Conservation (phyloP, 2,329 filamentous ascomycete genomes). For the Sporothrix inflata region DNA sequence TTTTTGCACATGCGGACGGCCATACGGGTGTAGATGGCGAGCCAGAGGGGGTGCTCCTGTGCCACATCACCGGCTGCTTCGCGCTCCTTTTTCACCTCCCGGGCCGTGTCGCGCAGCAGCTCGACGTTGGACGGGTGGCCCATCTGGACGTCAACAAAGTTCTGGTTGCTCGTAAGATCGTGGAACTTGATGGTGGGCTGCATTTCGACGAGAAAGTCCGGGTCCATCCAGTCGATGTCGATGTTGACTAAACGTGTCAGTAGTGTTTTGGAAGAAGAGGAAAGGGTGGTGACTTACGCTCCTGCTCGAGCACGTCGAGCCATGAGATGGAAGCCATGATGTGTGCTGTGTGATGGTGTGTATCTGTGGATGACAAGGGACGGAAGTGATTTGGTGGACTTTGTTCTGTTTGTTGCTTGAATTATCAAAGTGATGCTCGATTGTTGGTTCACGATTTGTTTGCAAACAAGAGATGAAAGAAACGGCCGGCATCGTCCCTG, state of each 20-base stretch:
- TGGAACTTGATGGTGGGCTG: conserved; percentile 46
- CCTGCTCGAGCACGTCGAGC: conserved; percentile 50
- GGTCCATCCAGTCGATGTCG: conserved; percentile 58
- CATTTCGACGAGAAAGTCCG: conserved; percentile 48
- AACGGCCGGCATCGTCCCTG: neutral
- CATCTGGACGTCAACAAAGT: conserved; percentile 53
- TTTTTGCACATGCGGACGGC: conserved; percentile 52
- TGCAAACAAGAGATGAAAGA: neutral
- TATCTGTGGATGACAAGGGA: neutral
- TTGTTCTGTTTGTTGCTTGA: neutral
- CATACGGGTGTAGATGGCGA: conserved; percentile 53
- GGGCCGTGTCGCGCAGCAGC: conserved; percentile 46
- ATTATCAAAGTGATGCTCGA: neutral
- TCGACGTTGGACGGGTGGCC: conserved; percentile 48
- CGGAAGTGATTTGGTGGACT: neutral
- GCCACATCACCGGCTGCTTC: neutral
- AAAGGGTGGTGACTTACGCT: conserved; percentile 39
- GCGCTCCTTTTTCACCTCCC: conserved; percentile 49
- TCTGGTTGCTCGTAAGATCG: conserved; percentile 56
- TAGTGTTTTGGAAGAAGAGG: neutral
- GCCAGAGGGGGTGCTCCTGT: conserved; percentile 40
- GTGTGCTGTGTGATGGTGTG: neutral
- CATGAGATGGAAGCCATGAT: conserved; percentile 40
- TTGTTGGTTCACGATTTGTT: neutral
- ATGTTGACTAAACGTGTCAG: conserved; percentile 47